A percentile compares a stretch with the other conserved stretches of the same genome.
phyloP scores from a whole-genome alignment of 2,329 filamentous ascomycete genomes.

The Fusarium sp. region DNA sequence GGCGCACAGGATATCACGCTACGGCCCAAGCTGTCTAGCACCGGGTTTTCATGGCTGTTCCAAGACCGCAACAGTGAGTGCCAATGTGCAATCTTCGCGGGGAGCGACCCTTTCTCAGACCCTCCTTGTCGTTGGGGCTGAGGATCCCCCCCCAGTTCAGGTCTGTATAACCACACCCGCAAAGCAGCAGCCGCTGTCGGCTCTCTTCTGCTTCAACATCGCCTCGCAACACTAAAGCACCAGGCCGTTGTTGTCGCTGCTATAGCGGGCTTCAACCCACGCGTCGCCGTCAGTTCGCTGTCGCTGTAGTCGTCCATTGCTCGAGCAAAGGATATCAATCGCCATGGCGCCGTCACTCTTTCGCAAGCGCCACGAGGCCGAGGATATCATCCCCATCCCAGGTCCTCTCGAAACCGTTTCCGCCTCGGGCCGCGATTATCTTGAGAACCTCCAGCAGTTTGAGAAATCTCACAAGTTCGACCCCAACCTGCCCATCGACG shows the following conservation, averaged over 20 bases:
- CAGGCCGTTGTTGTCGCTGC: constrained; percentile 34
- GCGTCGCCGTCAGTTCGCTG: constrained; percentile 36
- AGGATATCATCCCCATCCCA: constrained; percentile 62
- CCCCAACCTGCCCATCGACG: constrained; percentile 75
- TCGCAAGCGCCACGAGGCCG: constrained; percentile 63
- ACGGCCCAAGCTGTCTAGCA: constrained; percentile 34
- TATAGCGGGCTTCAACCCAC: constrained; percentile 45
- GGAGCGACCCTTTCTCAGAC: constrained; percentile 39
- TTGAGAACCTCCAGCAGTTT: constrained; percentile 68
- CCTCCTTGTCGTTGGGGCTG: constrained; percentile 38
- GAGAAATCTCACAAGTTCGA: constrained; percentile 75
- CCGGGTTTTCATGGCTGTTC: constrained; percentile 16
- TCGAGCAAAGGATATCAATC: constrained; percentile 25
- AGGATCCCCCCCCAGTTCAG: constrained; percentile 35
- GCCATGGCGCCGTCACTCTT: constrained; percentile 58
- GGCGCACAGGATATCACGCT: constrained; percentile 19
- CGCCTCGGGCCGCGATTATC: constrained; percentile 59
- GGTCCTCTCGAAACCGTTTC: constrained; percentile 59
- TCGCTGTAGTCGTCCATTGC: constrained; percentile 27
- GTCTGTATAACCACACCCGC: constrained; percentile 43
- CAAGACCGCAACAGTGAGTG: constrained; percentile 11
- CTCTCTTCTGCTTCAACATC: constrained; percentile 39
- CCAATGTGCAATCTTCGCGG: constrained; percentile 38
- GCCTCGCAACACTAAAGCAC: constrained; percentile 31
- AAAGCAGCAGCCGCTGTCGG: constrained; percentile 43